Conservation (phyloP, 2,329 filamentous ascomycete species). For the Neofusicoccum sp. region DNA sequence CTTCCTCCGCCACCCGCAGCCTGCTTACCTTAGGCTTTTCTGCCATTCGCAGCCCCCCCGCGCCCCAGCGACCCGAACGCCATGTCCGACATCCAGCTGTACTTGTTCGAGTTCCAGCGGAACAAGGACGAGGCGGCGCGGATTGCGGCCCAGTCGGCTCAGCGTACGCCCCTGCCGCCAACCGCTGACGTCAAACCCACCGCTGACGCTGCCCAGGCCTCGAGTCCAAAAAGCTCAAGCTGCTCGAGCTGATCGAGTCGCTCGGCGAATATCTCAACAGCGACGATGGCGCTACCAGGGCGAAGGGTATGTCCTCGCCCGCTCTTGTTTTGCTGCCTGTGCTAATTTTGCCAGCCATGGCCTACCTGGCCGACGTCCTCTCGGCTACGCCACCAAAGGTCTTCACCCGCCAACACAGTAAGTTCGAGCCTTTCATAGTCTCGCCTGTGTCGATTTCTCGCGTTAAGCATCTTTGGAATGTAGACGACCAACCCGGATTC, state of each 20-base stretch:
- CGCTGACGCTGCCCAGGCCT: slow-evolving; percentile 46
- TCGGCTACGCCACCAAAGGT: slow-evolving; percentile 52
- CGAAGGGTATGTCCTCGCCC: slow-evolving; percentile 50
- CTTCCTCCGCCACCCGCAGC: slow-evolving; percentile 14
- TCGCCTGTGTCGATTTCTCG: neutral
- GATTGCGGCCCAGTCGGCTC: slow-evolving; percentile 45
- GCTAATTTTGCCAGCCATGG: slow-evolving; percentile 37
- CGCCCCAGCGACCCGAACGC: neutral
- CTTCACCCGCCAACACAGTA: slow-evolving; percentile 59
- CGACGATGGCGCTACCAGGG: slow-evolving; percentile 59
- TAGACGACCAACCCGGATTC: neutral
- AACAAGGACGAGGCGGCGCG: slow-evolving; percentile 46
- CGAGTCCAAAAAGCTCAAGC: slow-evolving; percentile 58
- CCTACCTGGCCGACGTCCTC: slow-evolving; percentile 53
- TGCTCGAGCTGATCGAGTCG: slow-evolving; percentile 62
- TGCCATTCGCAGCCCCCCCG: slow-evolving; percentile 10
- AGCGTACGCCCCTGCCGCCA: slow-evolving; percentile 29
- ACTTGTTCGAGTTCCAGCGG: slow-evolving; percentile 50
- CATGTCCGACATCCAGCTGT: slow-evolving; percentile 54
- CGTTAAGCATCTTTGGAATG: neutral
- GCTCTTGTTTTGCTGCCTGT: slow-evolving; percentile 36
- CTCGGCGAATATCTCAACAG: slow-evolving; percentile 67
- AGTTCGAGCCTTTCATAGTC: slow-evolving; percentile 19
- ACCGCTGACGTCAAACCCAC: slow-evolving; percentile 7
- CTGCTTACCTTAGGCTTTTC: slow-evolving; percentile 16